Base-by-base conservation (phyloP, 805 yeast species). In the Debaryomyces maramus region DNA sequence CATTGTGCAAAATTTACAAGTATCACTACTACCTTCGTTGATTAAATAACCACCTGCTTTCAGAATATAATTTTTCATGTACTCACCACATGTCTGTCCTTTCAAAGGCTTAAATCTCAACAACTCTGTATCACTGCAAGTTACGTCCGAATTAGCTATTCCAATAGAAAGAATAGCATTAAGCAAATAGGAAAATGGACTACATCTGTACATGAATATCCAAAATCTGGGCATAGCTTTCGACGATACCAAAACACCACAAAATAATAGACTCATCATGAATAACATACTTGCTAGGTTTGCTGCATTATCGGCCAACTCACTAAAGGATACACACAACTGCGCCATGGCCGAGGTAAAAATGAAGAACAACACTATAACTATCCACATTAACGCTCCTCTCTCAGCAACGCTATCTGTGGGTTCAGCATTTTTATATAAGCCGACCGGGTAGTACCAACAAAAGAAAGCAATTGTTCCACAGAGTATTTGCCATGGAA, bases 291-390 rank as follows among this genome's bases (percentile, higher is more conserved):
- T 24, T 8, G 28, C 5, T 9, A 24, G 11, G 13, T 24, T 24
- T 8, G 28, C 10, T 6, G 28, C 28, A 24, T 5, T 24, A 24
- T 24, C 28, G 11, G 28, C 28, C 5, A 24, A 6, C 41, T 81
- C 81, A 36, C 72, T 66, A 53, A 82, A 83, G 1, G 88, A 81
- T 41, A 80, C 68, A 50, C 73, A 61, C 46, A 77, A 56, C 41
- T 80, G 81, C 33, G 80, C 88, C 63, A 80, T 63, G 10, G 28
- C 13, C 13, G 28, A 24, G 4, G 9, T 5, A 24, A 24, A 24
- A 24, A 24, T 24, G 10, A 24, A 24, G 13, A 24, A 24, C 28
- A 24, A 24, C 10, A 24, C 28, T 5, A 24, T 24, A 24, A 24
- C 13, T 24, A 24, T 24, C 28, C 28, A 24, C 28, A 24, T 24